Evolutionary conservation across 805 yeast species (phyloP).

Genomic region (Scheffersomyces ergatensis): DNA sequence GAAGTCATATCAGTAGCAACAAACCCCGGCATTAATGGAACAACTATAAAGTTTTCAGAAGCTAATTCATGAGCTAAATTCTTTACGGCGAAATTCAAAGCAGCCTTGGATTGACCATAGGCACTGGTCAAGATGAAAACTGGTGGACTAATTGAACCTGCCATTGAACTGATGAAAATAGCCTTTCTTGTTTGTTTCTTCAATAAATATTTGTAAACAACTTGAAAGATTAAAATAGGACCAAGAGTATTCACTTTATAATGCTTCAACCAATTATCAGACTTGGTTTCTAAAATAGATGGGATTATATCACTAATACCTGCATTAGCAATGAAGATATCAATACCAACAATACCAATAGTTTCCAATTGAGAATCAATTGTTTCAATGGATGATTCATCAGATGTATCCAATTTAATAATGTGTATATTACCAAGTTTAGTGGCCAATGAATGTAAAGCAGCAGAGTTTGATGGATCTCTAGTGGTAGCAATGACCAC

Average conservation of each 20-base stretch:
- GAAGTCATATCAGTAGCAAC: neutral
- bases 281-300: neutral
- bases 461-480: neutral
- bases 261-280: neutral
- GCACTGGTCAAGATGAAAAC: neutral
- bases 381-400: neutral
- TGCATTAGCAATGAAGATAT: neutral
- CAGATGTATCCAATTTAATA: neutral
- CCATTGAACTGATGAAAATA: neutral
- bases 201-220: neutral
- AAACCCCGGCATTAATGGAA: neutral
- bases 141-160: neutral
- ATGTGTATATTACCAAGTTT: neutral
- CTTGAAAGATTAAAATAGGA: neutral
- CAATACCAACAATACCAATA: neutral
- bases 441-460: neutral
- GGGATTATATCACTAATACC: neutral
- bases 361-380: neutral
- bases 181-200: neutral
- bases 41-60: neutral
- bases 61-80: neutral
- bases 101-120: neutral
- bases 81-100: neutral
- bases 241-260: neutral
- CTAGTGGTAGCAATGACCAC: neutral